Evolutionary conservation across 495 filamentous ascomycete species (phyloP).

Genomic region (Podospora conica): DNA sequence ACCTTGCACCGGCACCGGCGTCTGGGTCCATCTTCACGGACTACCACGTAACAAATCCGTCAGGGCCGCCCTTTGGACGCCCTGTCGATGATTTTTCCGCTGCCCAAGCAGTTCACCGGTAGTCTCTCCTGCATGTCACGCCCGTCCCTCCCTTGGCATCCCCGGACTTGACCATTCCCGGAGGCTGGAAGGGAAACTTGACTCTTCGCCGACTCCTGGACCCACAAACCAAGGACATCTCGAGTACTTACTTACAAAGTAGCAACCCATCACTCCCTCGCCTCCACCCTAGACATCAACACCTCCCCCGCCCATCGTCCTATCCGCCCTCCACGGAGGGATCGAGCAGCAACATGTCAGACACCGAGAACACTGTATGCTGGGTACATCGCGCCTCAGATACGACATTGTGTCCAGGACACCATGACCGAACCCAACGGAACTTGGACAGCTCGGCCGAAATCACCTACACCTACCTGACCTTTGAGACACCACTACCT

Average conservation of each 20-base stretch:
- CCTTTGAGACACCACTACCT: constrained; percentile 62
- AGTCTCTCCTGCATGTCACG: background rate
- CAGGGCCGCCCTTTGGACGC: no score
- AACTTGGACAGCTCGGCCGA: constrained; percentile 7
- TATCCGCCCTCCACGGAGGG: background rate
- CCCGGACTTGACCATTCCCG: background rate
- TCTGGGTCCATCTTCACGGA: background rate
- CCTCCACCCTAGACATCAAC: background rate
- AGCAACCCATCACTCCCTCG: background rate
- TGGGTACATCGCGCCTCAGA: background rate
- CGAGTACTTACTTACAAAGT: background rate
- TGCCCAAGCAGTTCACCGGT: background rate
- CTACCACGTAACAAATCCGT: background rate
- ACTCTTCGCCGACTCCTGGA: background rate
- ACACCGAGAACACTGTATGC: background rate
- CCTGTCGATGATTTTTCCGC: background rate
- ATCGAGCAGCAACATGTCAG: background rate
- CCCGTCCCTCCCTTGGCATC: background rate
- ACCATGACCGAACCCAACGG: background rate
- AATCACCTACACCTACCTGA: constrained; percentile 67
- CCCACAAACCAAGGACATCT: background rate
- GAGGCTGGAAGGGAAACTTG: background rate
- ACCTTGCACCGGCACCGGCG: background rate
- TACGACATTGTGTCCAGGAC: background rate
- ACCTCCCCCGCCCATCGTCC: background rate